Conservation (phyloP, 2,329 filamentous ascomycete species). For the Aspergillus ustus region DNA sequence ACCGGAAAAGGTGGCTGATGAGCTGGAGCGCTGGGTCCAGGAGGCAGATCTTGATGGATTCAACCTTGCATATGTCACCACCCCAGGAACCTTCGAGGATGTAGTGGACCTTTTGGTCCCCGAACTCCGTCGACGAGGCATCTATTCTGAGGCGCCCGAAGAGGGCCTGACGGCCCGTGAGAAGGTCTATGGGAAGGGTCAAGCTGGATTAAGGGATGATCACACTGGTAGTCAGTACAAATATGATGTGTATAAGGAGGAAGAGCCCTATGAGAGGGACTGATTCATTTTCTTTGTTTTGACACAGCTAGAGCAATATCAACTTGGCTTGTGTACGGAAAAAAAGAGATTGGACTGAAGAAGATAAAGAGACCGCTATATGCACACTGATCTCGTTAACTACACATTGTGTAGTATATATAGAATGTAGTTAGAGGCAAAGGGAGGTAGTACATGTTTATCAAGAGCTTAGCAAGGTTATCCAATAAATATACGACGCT, state of each 20-base stretch:
- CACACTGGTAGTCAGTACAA: slow-evolving; percentile 65
- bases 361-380: too few species aligned
- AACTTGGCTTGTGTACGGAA: background rate
- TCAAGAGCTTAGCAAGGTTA: too few species aligned
- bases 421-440: too few species aligned
- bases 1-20: slow-evolving; percentile 52
- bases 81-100: slow-evolving; percentile 58
- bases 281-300: background rate
- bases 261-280: slow-evolving; percentile 30
- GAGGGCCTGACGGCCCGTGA: slow-evolving; percentile 57
- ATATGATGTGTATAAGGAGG: slow-evolving; percentile 65
- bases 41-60: slow-evolving; percentile 51
- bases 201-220: slow-evolving; percentile 60
- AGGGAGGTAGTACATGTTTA: too few species aligned
- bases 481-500: too few species aligned
- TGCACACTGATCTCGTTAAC: too few species aligned
- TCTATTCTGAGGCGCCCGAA: slow-evolving; percentile 46
- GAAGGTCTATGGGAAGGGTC: slow-evolving; percentile 66
- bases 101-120: slow-evolving; percentile 56
- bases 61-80: slow-evolving; percentile 54
- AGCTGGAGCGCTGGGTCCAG: slow-evolving; percentile 53
- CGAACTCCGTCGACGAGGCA: slow-evolving; percentile 49
- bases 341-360: too few species aligned
- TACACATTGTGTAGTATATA: too few species aligned
- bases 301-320: background rate